These are phyloP conservation scores for Raddia distichophylla DNA, from an alignment of 176 grass and related monocot genomes.

Conservation along the genomic window DNA sequence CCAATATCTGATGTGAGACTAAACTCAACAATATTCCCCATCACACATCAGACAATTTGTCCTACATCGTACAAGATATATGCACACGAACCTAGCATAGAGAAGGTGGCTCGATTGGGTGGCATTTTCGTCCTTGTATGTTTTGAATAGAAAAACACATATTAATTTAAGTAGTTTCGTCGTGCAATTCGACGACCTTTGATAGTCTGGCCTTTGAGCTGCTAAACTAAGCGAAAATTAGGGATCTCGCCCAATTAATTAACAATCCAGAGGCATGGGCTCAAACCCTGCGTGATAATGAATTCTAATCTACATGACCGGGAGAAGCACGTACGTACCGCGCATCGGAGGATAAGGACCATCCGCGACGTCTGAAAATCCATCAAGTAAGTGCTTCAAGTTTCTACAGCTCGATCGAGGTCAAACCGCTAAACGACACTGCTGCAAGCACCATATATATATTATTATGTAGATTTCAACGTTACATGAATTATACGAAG, in stretches of 20 bases:
- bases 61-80: no score
- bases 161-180: neutral
- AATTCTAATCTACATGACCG: neutral
- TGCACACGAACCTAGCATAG: no score
- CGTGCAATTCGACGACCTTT: neutral
- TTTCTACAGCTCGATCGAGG: no score
- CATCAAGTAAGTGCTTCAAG: no score
- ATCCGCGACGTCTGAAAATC: no score
- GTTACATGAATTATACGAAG: no score
- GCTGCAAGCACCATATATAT: no score
- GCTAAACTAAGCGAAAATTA: neutral
- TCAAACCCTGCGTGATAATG: neutral
- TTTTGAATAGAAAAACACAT: neutral
- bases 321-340: neutral
- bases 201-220: neutral
- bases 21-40: no score
- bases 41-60: no score
- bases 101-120: neutral
- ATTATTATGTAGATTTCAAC: no score
- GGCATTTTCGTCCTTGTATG: conserved; percentile 7
- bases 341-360: conserved; percentile 7
- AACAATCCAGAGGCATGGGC: conserved; percentile 4
- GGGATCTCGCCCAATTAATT: neutral
- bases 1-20: no score
- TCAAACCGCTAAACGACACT: no score